Evolutionary conservation across 2,329 filamentous ascomycete species (phyloP).

Genomic region (Anthostomella pinea): DNA sequence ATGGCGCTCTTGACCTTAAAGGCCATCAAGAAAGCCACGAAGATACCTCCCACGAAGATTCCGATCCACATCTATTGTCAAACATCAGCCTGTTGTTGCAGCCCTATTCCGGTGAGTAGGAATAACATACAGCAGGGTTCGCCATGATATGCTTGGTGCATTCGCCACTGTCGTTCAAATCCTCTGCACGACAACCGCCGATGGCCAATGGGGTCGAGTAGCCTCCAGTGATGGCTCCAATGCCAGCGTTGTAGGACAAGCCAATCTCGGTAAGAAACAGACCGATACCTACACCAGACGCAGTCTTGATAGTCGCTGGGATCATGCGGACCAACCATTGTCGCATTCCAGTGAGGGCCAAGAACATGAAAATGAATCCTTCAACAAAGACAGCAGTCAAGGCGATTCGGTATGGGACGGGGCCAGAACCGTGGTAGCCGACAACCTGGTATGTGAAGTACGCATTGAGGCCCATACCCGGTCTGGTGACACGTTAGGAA

Average conservation of each 20-base stretch:
- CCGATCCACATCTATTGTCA: conserved; percentile 72
- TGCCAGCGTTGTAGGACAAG: conserved; percentile 75
- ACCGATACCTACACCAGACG: conserved; percentile 63
- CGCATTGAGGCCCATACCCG: conserved; percentile 66
- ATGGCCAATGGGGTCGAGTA: conserved; percentile 69
- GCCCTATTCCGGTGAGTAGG: neutral
- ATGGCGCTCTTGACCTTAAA: conserved; percentile 75
- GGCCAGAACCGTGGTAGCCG: conserved; percentile 55
- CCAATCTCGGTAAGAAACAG: conserved; percentile 63
- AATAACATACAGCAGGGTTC: conserved; percentile 61
- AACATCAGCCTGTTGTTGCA: conserved; percentile 17
- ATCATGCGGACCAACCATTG: conserved; percentile 70
- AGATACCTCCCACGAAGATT: conserved; percentile 73
- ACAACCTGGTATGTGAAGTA: conserved; percentile 68
- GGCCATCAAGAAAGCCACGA: conserved; percentile 78
- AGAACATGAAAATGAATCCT: conserved; percentile 61
- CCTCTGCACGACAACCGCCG: conserved; percentile 66
- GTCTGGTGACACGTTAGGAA: conserved; percentile 38
- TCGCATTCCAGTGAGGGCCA: conserved; percentile 65
- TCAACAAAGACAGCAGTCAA: conserved; percentile 64
- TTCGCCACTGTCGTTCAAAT: conserved; percentile 47
- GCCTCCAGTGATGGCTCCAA: conserved; percentile 76
- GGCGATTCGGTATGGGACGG: conserved; percentile 57
- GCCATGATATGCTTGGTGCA: conserved; percentile 67
- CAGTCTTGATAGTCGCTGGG: conserved; percentile 62